Evolutionary conservation across 257 asterid species (phyloP).

Genomic region (Plantago elongata): DNA sequence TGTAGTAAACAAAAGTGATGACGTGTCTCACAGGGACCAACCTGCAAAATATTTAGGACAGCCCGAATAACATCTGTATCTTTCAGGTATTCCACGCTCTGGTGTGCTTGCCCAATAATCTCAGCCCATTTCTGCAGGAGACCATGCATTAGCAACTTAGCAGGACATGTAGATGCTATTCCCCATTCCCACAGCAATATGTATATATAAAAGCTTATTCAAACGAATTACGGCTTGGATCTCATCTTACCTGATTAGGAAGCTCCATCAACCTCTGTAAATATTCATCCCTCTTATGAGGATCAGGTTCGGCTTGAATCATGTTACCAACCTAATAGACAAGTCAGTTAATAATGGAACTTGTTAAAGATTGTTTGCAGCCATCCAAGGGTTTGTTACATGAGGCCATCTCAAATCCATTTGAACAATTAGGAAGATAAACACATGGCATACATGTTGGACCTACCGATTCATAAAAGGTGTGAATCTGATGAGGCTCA

Average conservation of each 20-base stretch:
- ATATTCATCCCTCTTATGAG: conserved; percentile 86
- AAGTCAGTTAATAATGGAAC: conserved; percentile 11
- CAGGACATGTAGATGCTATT: conserved; percentile 7
- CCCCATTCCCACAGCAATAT: neutral
- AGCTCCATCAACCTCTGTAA: conserved; percentile 86
- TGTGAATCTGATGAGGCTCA: conserved; percentile 94
- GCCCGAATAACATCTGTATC: conserved; percentile 83
- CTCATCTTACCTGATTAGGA: conserved; percentile 71
- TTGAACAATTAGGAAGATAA: too few species aligned
- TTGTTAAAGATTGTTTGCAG: neutral
- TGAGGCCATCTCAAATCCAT: too few species aligned
- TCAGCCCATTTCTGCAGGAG: conserved; percentile 88
- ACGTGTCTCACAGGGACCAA: conserved; percentile 23
- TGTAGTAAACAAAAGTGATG: neutral
- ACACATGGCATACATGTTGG: conserved; percentile 8
- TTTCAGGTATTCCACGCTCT: conserved; percentile 82
- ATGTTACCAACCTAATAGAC: conserved; percentile 71
- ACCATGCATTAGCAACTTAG: conserved; percentile 25
- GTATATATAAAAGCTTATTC: too few species aligned
- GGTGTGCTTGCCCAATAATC: conserved; percentile 90
- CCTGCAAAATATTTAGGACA: conserved; percentile 97
- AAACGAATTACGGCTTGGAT: too few species aligned
- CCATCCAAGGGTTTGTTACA: too few species aligned
- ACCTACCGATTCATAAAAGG: conserved; percentile 94
- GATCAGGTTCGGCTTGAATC: conserved; percentile 96